phyloP scores from a whole-genome alignment of 331 rosid species.

The Cydonia oblonga region DNA sequence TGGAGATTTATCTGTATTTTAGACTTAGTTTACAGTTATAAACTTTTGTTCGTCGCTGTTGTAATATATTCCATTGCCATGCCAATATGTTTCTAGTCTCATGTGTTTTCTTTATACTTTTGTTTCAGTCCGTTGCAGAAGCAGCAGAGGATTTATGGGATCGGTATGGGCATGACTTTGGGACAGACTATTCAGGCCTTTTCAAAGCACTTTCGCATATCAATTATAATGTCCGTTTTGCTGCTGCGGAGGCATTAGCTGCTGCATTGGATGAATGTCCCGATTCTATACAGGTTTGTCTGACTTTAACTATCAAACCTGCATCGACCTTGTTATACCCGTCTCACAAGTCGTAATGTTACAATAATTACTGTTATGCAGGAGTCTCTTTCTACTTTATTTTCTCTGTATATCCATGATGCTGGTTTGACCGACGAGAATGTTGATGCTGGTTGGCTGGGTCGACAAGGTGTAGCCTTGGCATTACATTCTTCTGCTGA shows the following conservation, averaged over 20 bases:
- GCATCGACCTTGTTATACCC: background rate
- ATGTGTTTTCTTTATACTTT: background rate
- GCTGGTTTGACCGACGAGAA: constrained; percentile 43
- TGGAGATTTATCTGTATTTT: background rate
- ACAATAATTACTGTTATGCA: constrained; percentile 19
- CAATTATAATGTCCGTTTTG: constrained; percentile 77
- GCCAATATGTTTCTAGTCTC: background rate
- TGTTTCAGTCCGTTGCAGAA: constrained; percentile 75
- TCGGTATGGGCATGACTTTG: constrained; percentile 84
- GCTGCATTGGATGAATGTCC: constrained; percentile 91
- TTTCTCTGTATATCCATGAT: constrained; percentile 73
- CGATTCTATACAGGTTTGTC: constrained; percentile 69
- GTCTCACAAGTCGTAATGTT: background rate
- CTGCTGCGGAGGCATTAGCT: constrained; percentile 92
- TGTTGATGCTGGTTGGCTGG: constrained; percentile 83
- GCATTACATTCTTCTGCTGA: constrained; percentile 87
- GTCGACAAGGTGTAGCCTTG: constrained; percentile 93
- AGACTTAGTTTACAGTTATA: background rate
- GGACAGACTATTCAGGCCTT: constrained; percentile 81
- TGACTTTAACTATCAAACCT: constrained; percentile 11
- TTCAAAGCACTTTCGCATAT: constrained; percentile 74
- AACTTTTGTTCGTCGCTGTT: background rate
- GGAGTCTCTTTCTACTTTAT: constrained; percentile 88
- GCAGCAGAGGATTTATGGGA: constrained; percentile 93
- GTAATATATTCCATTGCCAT: background rate